A percentile compares a stretch with the other conserved stretches of the same genome.
These are phyloP conservation scores for Erythrophleum ivorense DNA, from an alignment of 331 rosid species.

Conservation along the genomic window DNA sequence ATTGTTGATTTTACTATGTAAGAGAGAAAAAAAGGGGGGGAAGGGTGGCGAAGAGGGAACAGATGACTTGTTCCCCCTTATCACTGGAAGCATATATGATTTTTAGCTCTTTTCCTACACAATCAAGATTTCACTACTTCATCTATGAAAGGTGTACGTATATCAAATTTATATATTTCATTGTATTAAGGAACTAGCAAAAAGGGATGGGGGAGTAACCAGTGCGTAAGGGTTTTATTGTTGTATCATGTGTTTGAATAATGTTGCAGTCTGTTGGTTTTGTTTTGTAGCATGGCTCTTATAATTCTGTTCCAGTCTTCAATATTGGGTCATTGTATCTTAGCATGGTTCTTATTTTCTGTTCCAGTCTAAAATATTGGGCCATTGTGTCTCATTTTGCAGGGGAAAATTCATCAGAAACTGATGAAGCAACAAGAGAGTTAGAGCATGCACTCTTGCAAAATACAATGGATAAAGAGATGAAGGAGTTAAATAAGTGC, in stretches of 20 bases:
- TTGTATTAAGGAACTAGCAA: not conserved
- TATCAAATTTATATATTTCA: constrained; percentile 1
- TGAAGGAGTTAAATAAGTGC: constrained; percentile 73
- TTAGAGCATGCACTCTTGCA: constrained; percentile 72
- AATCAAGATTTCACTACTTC: constrained; percentile 8
- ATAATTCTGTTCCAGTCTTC: constrained; percentile 34
- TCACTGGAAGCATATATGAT: constrained; percentile 8
- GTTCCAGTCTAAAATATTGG: constrained; percentile 40
- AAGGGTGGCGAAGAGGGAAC: constrained; percentile 13
- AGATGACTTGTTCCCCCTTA: constrained; percentile 6
- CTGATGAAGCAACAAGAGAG: constrained; percentile 68
- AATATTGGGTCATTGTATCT: constrained; percentile 28
- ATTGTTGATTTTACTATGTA: constrained; percentile 29
- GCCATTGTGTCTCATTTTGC: constrained; percentile 23
- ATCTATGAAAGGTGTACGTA: not conserved
- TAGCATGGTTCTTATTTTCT: constrained; percentile 14
- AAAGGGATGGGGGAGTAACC: constrained; percentile 28
- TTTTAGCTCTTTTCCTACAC: constrained; percentile 6
- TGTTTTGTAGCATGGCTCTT: constrained; percentile 27
- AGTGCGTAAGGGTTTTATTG: constrained; percentile 15
- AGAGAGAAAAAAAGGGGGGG: not conserved
- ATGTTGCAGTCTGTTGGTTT: constrained; percentile 33
- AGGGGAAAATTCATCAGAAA: constrained; percentile 62
- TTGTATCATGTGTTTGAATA: constrained; percentile 26
- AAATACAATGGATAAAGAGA: constrained; percentile 74